Evolutionary conservation across 2,329 filamentous ascomycete species (phyloP), one percentile per base, ranked within the genome.

Genomic region (Ceratocystis harringtonii): DNA sequence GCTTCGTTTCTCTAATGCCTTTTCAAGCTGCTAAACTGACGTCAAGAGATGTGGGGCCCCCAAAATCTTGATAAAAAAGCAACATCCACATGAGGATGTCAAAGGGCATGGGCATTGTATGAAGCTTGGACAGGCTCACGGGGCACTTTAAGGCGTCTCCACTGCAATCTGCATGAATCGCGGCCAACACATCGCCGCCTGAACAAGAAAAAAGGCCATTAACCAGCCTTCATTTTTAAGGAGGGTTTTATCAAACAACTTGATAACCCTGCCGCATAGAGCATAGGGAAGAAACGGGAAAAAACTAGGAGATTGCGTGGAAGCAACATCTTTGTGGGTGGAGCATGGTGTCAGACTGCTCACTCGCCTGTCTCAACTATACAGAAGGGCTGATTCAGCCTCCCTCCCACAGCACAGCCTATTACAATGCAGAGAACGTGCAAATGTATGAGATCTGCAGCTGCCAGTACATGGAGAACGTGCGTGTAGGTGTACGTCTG

Each of bases 101-200:
- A 57, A 22, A 30, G 15, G 28, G 12, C 28, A 15, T 52, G 12
- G 10, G 22, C 48, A 22, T 58, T 58, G 55, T 19, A 58, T n/a
- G n/a, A 58, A 58, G 55, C 55, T 58, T 58, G 28, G 55, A 58
- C 55, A n/a, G 15, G 17, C 25, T 58, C 55, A 36, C 55, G n/a
- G 55, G 32, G 55, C 55, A 58, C 55, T 58, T 5, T 36, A n/a
- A 8, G 55, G 55, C 55, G 17, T 25, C 28, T 32, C 32, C 30
- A 28, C 30, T 15, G 17, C 3, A 30, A 32, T 58, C 28, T 25
- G 55, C 55, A 58, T 58, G 30, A 58, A 58, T 58, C 28, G n/a
- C 28, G 28, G 22, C 28, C 52, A 57, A 57, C 52, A 57, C 52
- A 57, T 57, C 52, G 3, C 55, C 17, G 55, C 55, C 55, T n/a